Conservation (phyloP, 768 basidiomycete genomes). For the Kwoniella europaea region DNA sequence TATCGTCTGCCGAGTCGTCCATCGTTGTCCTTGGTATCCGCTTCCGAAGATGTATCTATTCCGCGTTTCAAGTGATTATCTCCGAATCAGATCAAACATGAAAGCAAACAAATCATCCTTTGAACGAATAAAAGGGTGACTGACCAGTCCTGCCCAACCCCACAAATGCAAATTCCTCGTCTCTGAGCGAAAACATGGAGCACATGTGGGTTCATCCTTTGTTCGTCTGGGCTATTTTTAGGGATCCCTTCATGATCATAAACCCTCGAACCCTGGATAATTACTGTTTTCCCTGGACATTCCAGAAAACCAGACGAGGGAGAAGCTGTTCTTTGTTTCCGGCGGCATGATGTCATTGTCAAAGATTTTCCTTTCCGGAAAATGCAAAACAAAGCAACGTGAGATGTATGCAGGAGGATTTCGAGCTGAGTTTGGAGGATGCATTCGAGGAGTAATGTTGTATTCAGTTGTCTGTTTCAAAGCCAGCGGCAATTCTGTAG, state of each 20-base stretch:
- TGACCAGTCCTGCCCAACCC: not conserved
- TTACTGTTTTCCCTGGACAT: not conserved
- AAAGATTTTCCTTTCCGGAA: not conserved
- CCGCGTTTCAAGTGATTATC: not conserved
- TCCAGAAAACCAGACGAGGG: not conserved
- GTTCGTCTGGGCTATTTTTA: not conserved
- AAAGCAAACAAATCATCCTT: not conserved
- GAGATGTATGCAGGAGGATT: too few relatives aligned
- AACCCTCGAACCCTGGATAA: not conserved
- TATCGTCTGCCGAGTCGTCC: conserved; percentile 7
- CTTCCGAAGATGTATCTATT: not conserved
- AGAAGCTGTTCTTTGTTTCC: not conserved
- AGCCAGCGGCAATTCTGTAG: too few relatives aligned
- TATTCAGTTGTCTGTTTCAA: too few relatives aligned
- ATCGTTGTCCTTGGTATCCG: not conserved
- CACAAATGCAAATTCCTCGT: not conserved
- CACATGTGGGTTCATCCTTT: not conserved
- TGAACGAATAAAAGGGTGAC: not conserved
- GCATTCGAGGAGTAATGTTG: too few relatives aligned
- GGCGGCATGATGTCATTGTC: conserved; percentile 14
- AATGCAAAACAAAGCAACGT: not conserved
- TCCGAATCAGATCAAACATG: not conserved
- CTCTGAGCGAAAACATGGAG: not conserved
- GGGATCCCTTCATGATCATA: too few relatives aligned
- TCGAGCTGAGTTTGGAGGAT: not conserved